A percentile compares a stretch with the other conserved stretches of the same genome.
phyloP scores from a whole-genome alignment of 768 basidiomycete genomes.

The Dacryopinax spathularia region DNA sequence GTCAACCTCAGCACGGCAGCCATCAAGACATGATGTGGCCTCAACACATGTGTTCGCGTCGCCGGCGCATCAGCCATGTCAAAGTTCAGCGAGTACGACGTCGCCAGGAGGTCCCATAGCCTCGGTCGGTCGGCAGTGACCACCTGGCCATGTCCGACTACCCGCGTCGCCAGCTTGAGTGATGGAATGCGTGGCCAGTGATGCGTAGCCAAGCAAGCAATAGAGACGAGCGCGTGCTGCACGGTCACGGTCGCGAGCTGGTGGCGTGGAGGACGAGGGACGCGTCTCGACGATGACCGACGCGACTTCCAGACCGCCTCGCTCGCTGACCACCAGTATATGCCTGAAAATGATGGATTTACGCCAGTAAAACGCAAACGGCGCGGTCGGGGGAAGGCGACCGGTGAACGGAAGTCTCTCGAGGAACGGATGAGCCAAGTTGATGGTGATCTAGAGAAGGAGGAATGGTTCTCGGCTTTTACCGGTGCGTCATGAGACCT shows the following conservation, averaged over 20 bases:
- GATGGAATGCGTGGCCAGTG: neutral
- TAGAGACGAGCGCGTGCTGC: neutral
- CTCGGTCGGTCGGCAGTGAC: neutral
- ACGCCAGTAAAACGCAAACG: neutral
- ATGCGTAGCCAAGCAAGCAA: neutral
- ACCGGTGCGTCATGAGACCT: neutral
- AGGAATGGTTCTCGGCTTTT: neutral
- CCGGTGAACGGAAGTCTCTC: neutral
- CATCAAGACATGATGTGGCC: conserved; percentile 3
- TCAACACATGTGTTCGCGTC: neutral
- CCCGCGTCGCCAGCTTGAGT: neutral
- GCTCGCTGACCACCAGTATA: neutral
- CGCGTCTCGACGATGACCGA: neutral
- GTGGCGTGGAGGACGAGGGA: neutral
- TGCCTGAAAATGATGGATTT: neutral
- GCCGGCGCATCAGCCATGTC: conserved; percentile 1
- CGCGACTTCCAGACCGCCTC: neutral
- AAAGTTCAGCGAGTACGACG: neutral
- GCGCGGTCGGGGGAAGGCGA: neutral
- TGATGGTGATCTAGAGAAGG: neutral
- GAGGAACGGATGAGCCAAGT: neutral
- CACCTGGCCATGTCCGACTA: neutral
- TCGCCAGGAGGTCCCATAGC: conserved; percentile 1
- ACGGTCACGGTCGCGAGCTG: neutral
- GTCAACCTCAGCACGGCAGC: neutral